Conservation (phyloP, 768 basidiomycete species). For the Coprinopsis cinerea region DNA sequence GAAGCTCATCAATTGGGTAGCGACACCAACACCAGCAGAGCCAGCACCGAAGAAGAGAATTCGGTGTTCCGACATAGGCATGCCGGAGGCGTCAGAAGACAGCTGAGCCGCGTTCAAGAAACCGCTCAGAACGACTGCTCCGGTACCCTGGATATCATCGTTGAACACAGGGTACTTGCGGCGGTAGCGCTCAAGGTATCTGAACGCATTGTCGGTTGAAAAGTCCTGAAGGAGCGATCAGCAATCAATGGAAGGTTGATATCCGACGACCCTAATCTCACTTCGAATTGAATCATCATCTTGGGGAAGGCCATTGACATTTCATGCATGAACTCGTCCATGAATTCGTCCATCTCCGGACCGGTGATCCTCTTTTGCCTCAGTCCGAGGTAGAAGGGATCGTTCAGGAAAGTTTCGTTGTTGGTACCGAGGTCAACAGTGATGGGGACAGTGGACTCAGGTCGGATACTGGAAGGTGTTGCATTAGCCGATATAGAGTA, state of each 20-base stretch:
- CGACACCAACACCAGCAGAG: slow-evolving; percentile 89
- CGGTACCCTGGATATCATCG: slow-evolving; percentile 89
- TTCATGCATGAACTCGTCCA: slow-evolving; percentile 91
- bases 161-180: slow-evolving; percentile 78
- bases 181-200: slow-evolving; percentile 73
- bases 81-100: slow-evolving; percentile 63
- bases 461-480: slow-evolving; percentile 53
- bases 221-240: slow-evolving; percentile 55
- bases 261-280: slow-evolving; percentile 18
- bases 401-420: slow-evolving; percentile 69
- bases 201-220: slow-evolving; percentile 87
- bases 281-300: slow-evolving; percentile 82
- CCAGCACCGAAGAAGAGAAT: slow-evolving; percentile 94
- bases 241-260: too few species aligned
- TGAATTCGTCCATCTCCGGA: slow-evolving; percentile 68
- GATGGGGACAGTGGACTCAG: slow-evolving; percentile 75
- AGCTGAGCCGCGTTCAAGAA: slow-evolving; percentile 84
- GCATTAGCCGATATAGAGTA: neutral
- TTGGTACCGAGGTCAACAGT: slow-evolving; percentile 88
- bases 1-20: slow-evolving; percentile 83
- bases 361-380: slow-evolving; percentile 63
- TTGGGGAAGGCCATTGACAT: slow-evolving; percentile 72
- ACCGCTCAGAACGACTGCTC: slow-evolving; percentile 86
- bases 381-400: slow-evolving; percentile 87
- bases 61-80: slow-evolving; percentile 63